Evolutionary conservation across 805 yeast genomes (phyloP), one percentile per base, ranked within the genome.

Genomic region (Wickerhamiella occidentalis): DNA sequence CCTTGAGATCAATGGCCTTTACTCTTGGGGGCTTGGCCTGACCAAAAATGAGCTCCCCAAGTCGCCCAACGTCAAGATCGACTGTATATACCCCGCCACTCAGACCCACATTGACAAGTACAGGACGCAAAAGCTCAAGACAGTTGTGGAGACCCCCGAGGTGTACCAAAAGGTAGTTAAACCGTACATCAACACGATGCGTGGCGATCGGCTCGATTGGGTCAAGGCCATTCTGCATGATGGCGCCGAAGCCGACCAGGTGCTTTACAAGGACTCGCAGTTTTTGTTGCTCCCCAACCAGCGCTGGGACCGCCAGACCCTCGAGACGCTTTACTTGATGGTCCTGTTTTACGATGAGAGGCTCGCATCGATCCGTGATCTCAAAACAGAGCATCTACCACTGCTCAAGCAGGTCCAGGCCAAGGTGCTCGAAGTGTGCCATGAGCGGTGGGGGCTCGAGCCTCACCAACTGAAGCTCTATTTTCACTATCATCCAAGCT

Each of bases 401-500:
- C 83, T 80, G 69, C 68, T 92, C 49, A 62, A 70, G 51, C 51
- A 58, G 2, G 56, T 90, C 5, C 65, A 68, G 46, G 52, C 59
- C 9, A 72, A 71, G 19, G 72, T 85, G 9, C 64, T 67, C 48
- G 55, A 60, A 1, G 72, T 74, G 2, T 75, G 85, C 4, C 66
- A 77, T 0, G 60, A 63, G 19, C 60, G 67, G 38, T 83, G 75
- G 60, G 68, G 69, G 11, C 59, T 86, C 11, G 63, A 56, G 1
- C 57, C 67, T 0, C 81, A 82, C 60, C 75, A 79, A 56, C 62
- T 92, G 56, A 74, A 94, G 51, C 62, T 87, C 1, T 92, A 84
- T 61, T 74, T 92, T 45, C 98, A 92, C 56, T 68, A 92, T 64
- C 97, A 88, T 56, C 98, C 98, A 0, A 83, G 95, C 0, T 92